Percentiles rank a stretch among this genome's conserved stretches.
Evolutionary conservation across 2,329 filamentous ascomycete genomes (phyloP).

Genomic region (Tolypocladium amazonense): DNA sequence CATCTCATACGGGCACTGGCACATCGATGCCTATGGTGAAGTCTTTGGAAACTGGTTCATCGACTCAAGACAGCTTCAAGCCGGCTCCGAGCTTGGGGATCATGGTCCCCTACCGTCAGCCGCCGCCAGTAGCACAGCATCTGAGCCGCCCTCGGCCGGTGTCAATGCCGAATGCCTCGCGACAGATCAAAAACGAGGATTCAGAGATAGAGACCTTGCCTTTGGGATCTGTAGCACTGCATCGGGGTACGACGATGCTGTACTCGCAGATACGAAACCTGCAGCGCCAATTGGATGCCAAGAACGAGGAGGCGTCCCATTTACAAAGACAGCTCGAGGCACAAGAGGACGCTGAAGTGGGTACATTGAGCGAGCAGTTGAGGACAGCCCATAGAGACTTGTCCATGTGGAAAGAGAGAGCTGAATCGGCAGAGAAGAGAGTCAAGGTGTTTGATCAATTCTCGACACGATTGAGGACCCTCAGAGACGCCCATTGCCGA

Average conservation of each 20-base stretch:
- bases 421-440: slow-evolving; percentile 43
- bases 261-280: slow-evolving; percentile 39
- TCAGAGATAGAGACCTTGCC: not conserved
- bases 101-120: slow-evolving; percentile 25
- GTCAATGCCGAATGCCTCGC: slow-evolving; percentile 14
- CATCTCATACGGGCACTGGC: not conserved
- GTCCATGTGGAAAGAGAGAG: slow-evolving; percentile 41
- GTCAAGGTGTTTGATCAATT: slow-evolving; percentile 37
- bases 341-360: slow-evolving; percentile 30
- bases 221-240: not conserved
- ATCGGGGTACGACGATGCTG: slow-evolving; percentile 22
- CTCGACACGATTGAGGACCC: slow-evolving; percentile 20
- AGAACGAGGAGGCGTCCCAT: slow-evolving; percentile 33
- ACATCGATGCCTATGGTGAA: not conserved
- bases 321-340: slow-evolving; percentile 35
- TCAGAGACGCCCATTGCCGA: slow-evolving; percentile 10
- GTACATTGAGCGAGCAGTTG: slow-evolving; percentile 37
- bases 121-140: slow-evolving; percentile 27
- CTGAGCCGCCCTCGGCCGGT: slow-evolving; percentile 22
- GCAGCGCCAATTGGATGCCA: slow-evolving; percentile 33
- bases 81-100: slow-evolving; percentile 22
- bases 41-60: not conserved
- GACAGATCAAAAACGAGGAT: not conserved
- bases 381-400: slow-evolving; percentile 21
- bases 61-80: slow-evolving; percentile 1